Evolutionary conservation across 2,329 filamentous ascomycete species (phyloP).

Genomic region (Hymenoscyphus salicellus): DNA sequence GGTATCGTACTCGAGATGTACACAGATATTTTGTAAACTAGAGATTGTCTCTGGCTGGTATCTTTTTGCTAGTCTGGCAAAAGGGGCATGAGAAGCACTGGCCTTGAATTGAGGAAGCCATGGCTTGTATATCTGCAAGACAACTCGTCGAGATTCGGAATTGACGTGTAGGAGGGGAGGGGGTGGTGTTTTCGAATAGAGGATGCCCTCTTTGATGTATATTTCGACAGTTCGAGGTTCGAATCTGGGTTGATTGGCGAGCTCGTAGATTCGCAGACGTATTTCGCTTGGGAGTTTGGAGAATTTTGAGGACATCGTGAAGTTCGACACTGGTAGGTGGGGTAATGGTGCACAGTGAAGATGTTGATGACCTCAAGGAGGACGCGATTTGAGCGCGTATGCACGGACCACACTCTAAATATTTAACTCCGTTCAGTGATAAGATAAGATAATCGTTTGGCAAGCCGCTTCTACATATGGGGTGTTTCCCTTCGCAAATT

Average conservation of each 20-base stretch:
- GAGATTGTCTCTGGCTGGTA: conserved; percentile 1
- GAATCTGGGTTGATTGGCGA: conserved; percentile 1
- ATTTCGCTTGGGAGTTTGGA: conserved; percentile 20
- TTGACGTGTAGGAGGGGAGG: conserved; percentile 21
- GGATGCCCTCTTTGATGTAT: conserved; percentile 12
- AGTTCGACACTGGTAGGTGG: background rate
- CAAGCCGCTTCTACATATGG: too few species aligned
- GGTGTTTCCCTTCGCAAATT: too few species aligned
- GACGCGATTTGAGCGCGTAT: background rate
- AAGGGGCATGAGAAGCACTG: conserved; percentile 4
- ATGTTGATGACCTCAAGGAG: background rate
- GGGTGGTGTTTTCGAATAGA: conserved; percentile 16
- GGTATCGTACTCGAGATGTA: conserved; percentile 12
- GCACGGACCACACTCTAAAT: background rate
- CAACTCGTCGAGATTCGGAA: conserved; percentile 16
- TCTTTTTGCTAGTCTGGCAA: background rate
- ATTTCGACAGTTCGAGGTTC: conserved; percentile 17
- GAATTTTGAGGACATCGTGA: conserved; percentile 7
- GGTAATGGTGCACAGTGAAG: background rate
- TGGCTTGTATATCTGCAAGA: conserved; percentile 18
- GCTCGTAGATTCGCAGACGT: conserved; percentile 20
- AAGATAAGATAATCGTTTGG: too few species aligned
- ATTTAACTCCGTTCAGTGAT: too few species aligned
- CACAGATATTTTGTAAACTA: conserved; percentile 13
- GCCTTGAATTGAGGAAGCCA: conserved; percentile 18